Evolutionary conservation across 163 green algal species (phyloP), one percentile per base, ranked within the genome.

Genomic region (Volvox carteri): DNA sequence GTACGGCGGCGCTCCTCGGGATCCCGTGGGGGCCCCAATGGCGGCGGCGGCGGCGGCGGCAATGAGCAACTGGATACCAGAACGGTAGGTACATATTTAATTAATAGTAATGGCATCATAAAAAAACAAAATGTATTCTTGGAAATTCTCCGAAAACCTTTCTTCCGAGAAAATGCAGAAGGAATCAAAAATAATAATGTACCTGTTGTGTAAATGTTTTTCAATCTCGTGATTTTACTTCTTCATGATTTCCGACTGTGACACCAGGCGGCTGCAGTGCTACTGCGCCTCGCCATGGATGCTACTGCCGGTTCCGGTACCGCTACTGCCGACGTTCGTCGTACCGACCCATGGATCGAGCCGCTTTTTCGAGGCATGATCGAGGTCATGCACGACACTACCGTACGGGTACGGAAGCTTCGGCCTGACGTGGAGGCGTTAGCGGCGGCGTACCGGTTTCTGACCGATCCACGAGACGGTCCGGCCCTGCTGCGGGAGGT

Each of bases 351-450:
- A 7, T 87, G 80, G 80, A 44, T 78, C 56, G 81, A 70, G 46
- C 46, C 67, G 19, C 50, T 88, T 33, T 35, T 88, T 21, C 50
- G 68, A 23, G 83, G 67, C 83, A 88, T 88, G 83, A 19, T 88
- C 35, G 68, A 88, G 68, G 83, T 81, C 3, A 88, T 88, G 83
- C 83, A 88, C 67, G 83, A 88, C 37, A 35, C 39, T 12, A 58
- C 62, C 35, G 83, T 88, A 8, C 48, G 50, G 25, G 50, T 70
- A 12, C 67, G 68, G 23, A 81, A 81, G 83, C 68, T 88, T 67
- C 48, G n/a, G 30, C 48, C 19, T 28, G 83, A 88, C 37, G 83
- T 68, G 11, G 50, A 58, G 68, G 83, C 83, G 33, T 50, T 88
- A 48, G 83, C 62, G 68, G 83, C 23, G 8, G 83, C 83, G 12